Base-by-base conservation (phyloP, 2,329 filamentous ascomycete species). In the Colletotrichum magnum region DNA sequence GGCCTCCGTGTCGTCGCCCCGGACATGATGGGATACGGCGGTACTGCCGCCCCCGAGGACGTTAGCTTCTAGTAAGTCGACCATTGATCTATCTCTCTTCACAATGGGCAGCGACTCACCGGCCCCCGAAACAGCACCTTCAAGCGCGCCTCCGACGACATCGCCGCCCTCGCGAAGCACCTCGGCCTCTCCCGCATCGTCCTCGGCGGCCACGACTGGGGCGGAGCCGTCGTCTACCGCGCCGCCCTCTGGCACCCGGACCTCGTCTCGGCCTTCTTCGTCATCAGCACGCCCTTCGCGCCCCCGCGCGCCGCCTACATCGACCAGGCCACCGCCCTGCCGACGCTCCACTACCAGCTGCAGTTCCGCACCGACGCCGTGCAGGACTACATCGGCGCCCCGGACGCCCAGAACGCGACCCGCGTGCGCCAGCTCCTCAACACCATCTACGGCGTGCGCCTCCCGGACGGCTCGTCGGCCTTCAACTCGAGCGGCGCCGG, bases 181-280 rank as follows among this genome's bases (percentile, higher is more conserved):
- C 78, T 77, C 26, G 54, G 82, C 79, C 24, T 81, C 79, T 51
- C 72, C 58, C 77, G 75, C 39, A 90, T 95, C 74, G 90, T 96
- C 57, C 84, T 97, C 6, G 93, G 93, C 50, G 94, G 93, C 7
- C 94, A 97, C 80, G 94, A 96, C 80, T 95, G 94, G 92, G 94
- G 94, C 77, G 93, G 91, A 72, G 84, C 85, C 3, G 83, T 94
- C 9, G 89, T 91, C 58, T 94, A 92, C 83, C 88, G 93, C 58
- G 82, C 92, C 58, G 89, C 90, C 5, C 86, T 91, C 64, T 92
- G 88, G 84, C 85, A 93, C 75, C 92, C 92, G 0, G 81, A 89
- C 16, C 82, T 94, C 13, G 83, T 95, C 58, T 84, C 85, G 4
- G 90, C 91, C 73, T 82, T 96, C 62, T 94, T 95, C 81, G 87